Evolutionary conservation across 441 rosid species (phyloP), one percentile per base, ranked within the genome.

Genomic region (Gossypium davidsonii): DNA sequence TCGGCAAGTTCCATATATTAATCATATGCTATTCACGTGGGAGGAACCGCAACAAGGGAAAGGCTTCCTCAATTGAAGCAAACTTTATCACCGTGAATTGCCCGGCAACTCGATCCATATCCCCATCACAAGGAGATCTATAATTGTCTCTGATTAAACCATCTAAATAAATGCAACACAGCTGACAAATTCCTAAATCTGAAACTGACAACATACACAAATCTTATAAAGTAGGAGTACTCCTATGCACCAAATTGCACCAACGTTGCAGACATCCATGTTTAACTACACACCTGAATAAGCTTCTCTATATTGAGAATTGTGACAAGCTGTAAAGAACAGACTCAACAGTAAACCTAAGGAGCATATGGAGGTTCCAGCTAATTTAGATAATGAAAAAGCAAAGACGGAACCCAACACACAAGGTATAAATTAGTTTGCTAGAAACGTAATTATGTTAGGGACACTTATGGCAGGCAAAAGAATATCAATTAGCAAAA

Each of bases 371-470:
- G 53, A 20, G 68, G 53, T 21, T 20, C 31, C 31, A 65, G 12
- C 53, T 48, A 37, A 53, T 48, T 34, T 53, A 67, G 57, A 25
- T 49, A 26, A 48, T 48, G 20, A 25, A 23, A n/a, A 66, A 46
- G 70, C 18, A 49, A 66, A 66, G 58, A 51, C 0, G 0, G 17
- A 51, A 67, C 31, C 59, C 23, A 28, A 51, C 72, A 4, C 46
- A 34, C 25, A 51, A 67, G 48, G 23, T 39, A 51, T 68, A 68
- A 68, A 51, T 4, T 4, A 9, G 72, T 51, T 68, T 28, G 72
- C 26, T 51, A 28, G 58, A 67, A 48, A 26, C 7, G 6, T n/a
- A 67, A 67, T 28, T 42, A 42, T 42, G 48, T 42, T 10, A 42
- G 48, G 48, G 14, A 42, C 48, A 42, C 48, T 42, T 42, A 42